Conservation (phyloP, 305 asterid species). For the Fraxinus paxiana region DNA sequence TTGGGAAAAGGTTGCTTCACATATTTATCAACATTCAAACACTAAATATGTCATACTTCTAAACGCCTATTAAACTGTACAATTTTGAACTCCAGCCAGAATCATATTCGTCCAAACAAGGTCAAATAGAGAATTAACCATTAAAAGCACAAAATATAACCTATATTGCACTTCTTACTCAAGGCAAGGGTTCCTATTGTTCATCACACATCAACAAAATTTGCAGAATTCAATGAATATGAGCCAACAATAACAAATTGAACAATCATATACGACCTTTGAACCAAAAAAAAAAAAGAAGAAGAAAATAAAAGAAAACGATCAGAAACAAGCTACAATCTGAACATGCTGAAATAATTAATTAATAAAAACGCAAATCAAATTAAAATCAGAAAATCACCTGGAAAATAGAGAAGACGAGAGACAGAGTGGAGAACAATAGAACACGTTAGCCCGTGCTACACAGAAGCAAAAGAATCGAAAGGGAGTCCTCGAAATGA, state of each 20-base stretch:
- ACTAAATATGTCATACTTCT: conserved; percentile 2
- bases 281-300: conserved; percentile 4
- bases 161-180: background rate
- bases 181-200: background rate
- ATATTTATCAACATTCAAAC: background rate
- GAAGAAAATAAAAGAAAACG: background rate
- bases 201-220: background rate
- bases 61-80: background rate
- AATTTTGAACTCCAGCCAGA: background rate
- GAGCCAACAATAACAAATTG: conserved; percentile 8
- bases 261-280: background rate
- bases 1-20: background rate
- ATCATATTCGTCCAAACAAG: conserved; percentile 2
- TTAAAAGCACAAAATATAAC: background rate
- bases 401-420: conserved; percentile 23
- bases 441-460: conserved; percentile 16
- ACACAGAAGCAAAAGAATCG: background rate
- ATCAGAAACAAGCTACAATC: background rate
- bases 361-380: background rate
- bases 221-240: conserved; percentile 5
- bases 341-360: conserved; percentile 6
- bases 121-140: conserved; percentile 3
- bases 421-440: conserved; percentile 22
- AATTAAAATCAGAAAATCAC: conserved; percentile 14
- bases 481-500: conserved; percentile 21